These are phyloP conservation scores for Huiozyma naganishii DNA, from an alignment of 805 yeast genomes.

Conservation along the genomic window DNA sequence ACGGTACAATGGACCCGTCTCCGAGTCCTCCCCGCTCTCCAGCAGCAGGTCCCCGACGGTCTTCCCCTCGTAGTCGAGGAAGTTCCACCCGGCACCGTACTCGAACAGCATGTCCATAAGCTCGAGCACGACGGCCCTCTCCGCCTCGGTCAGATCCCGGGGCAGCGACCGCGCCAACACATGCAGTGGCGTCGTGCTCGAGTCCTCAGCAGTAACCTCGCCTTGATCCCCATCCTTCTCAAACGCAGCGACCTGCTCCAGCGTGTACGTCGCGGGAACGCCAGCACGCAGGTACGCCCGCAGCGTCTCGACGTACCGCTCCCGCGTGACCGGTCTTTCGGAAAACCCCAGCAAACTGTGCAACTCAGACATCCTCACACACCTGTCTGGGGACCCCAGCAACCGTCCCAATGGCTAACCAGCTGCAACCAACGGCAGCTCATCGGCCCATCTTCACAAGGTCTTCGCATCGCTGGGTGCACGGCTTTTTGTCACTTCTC, in stretches of 20 bases:
- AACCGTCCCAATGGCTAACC: too few species aligned
- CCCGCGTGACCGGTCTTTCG: constrained; percentile 40
- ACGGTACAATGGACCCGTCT: constrained; percentile 33
- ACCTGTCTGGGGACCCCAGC: neutral
- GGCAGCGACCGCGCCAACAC: constrained; percentile 46
- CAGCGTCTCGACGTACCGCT: constrained; percentile 35
- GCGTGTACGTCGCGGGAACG: constrained; percentile 72
- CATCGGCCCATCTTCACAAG: too few species aligned
- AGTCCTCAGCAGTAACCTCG: constrained; percentile 15
- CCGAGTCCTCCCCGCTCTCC: constrained; percentile 35
- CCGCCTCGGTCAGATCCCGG: constrained; percentile 26
- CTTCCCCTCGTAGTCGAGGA: constrained; percentile 55
- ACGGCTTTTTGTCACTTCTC: too few species aligned
- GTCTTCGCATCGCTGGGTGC: too few species aligned
- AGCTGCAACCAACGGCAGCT: too few species aligned
- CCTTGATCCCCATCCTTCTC: constrained; percentile 27
- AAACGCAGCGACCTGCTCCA: constrained; percentile 61
- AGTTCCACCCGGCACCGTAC: constrained; percentile 90
- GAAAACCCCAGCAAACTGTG: constrained; percentile 50
- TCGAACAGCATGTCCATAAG: constrained; percentile 62
- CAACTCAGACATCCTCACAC: constrained; percentile 52
- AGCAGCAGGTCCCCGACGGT: constrained; percentile 79
- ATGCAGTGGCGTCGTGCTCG: constrained; percentile 76
- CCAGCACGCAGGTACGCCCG: constrained; percentile 44
- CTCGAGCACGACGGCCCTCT: constrained; percentile 34